Conservation (phyloP, 257 asterid genomes). For the Nicotiana attenuata region DNA sequence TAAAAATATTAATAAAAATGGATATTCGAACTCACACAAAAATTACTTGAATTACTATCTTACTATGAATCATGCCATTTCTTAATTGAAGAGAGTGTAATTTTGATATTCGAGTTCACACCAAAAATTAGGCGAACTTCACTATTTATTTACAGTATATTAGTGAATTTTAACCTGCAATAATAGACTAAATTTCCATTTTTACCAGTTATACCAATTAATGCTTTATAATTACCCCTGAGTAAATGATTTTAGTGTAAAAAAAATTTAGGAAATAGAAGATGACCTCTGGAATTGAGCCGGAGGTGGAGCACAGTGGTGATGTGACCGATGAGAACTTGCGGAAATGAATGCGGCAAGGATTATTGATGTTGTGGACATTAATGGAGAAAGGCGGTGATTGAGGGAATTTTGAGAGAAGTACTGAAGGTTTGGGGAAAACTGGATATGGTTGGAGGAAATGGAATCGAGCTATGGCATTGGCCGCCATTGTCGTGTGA, state of each 20-base stretch:
- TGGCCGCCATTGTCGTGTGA: slow-evolving; percentile 40
- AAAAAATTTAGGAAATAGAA: background rate
- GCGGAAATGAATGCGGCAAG: slow-evolving; percentile 30
- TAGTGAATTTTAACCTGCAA: no score
- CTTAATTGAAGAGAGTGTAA: background rate
- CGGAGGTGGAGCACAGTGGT: slow-evolving; percentile 30
- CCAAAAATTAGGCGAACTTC: background rate
- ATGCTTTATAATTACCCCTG: no score
- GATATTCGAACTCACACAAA: no score
- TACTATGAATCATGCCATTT: background rate
- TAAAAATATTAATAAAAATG: no score
- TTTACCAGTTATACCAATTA: no score
- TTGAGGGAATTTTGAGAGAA: slow-evolving; percentile 27
- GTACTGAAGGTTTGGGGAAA: slow-evolving; percentile 27
- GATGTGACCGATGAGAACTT: slow-evolving; percentile 30
- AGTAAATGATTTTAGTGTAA: no score
- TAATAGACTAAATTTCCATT: no score
- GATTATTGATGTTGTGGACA: slow-evolving; percentile 14
- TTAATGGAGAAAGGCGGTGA: slow-evolving; percentile 7
- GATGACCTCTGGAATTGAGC: slow-evolving; percentile 33
- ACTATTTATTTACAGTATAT: background rate
- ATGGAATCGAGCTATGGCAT: slow-evolving; percentile 40
- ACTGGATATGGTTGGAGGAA: slow-evolving; percentile 41
- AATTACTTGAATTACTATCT: background rate
- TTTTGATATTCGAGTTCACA: background rate